phyloP scores from a whole-genome alignment of 1,284 basidiomycete species.

The Microbotryum saponariae region DNA sequence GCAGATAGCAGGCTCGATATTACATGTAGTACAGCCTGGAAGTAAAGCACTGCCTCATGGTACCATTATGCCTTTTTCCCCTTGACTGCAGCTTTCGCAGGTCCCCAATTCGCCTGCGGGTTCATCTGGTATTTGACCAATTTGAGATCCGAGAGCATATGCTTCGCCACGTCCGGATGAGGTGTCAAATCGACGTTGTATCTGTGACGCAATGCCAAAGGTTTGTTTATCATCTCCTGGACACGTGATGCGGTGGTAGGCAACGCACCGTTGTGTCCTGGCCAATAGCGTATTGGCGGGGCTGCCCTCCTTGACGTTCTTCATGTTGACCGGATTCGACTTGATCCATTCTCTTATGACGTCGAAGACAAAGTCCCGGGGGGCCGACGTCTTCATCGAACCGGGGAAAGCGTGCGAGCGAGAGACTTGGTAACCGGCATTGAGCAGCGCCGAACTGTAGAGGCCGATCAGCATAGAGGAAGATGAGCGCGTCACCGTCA shows the following conservation, averaged over 20 bases:
- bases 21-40: too few species aligned
- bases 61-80: background rate
- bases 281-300: slow-evolving; percentile 31
- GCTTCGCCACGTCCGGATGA: slow-evolving; percentile 57
- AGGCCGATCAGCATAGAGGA: slow-evolving; percentile 1
- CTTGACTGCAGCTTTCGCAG: slow-evolving; percentile 43
- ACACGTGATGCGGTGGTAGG: background rate
- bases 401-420: slow-evolving; percentile 83
- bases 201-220: slow-evolving; percentile 41
- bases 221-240: background rate
- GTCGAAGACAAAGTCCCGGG: slow-evolving; percentile 66
- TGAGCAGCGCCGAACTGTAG: slow-evolving; percentile 70
- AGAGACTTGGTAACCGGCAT: slow-evolving; percentile 75
- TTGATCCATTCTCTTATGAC: slow-evolving; percentile 77
- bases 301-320: slow-evolving; percentile 44
- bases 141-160: slow-evolving; percentile 56
- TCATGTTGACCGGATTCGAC: slow-evolving; percentile 68
- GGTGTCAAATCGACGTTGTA: slow-evolving; percentile 61
- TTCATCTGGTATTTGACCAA: slow-evolving; percentile 87
- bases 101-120: slow-evolving; percentile 87
- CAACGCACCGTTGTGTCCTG: slow-evolving; percentile 29
- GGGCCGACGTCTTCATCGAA: slow-evolving; percentile 82
- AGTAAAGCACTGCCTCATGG: too few species aligned
- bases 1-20: too few species aligned
- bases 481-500: background rate